Base-by-base conservation (phyloP, 371 early-diverging fungal genomes). In the Mortierella sp. region DNA sequence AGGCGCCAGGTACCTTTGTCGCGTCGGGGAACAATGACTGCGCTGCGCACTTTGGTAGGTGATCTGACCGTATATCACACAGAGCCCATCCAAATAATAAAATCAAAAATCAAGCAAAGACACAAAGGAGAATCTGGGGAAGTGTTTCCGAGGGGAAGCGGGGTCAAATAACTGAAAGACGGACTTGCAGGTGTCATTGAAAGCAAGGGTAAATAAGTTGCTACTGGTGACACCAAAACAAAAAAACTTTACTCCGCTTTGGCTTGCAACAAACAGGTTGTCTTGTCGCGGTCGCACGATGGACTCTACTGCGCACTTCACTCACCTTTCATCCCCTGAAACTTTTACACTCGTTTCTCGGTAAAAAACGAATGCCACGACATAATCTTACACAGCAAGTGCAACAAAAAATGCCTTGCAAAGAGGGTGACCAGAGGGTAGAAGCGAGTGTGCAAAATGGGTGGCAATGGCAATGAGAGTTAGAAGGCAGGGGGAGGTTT, bases 171-270 rank as follows among this genome's bases (percentile, higher is more conserved):
- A 2, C 51, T 51, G 21, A 51, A 49, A n/a, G 55, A 6, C 55
- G 0, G 55, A 11, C 7, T 55, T 24, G 55, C 27, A 51, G 21
- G 5, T 51, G 51, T 21, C 24, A 27, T 10, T 16, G 27, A 7
- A n/a, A 14, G 10, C 4, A n/a, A 8, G 55, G 8, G 14, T 32
- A 27, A 14, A 11, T 32, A 60, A 4, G 60, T 16, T 32, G 32
- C 1, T 12, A 0, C 58, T 51, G 21, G 21, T 65, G 21, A 32
- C 38, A 65, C 58, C 29, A 54, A 54, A 54, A 54, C 21, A 54
- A n/a, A 55, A 58, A 58, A 32, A 65, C 65, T 63, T 29, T 65
- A 65, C 65, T 63, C 65, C 38, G 21, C 38, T 65, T 65, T 65
- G 65, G 65, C 65, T 65, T 38, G 65, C 1, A 29, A 35, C 10